Evolutionary conservation across 2,329 filamentous ascomycete species (phyloP), one percentile per base, ranked within the genome.

Genomic region (Pseudovirgaria hyperparasitica): DNA sequence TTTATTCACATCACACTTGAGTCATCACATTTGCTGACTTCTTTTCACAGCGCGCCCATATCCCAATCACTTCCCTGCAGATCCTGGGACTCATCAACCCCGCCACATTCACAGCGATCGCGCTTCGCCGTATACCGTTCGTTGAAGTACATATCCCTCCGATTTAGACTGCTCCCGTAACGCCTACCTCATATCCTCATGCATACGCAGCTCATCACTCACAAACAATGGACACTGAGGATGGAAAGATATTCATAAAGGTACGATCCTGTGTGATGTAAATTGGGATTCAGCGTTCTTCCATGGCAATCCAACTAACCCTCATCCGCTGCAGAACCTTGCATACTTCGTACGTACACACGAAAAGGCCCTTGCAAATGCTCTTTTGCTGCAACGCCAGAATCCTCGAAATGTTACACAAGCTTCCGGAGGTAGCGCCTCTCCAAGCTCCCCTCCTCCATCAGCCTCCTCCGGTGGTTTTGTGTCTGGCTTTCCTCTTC

Each of bases 351-450:
- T 98, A 58, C 84, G 86, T 37, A 93, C 85, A 30, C 85, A 98
- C 63, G 90, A 98, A 60, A 92, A 92, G 61, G 87, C 86, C 19
- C 72, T 98, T 37, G 90, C 90, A 50, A 96, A 96, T 62, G 87
- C 87, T 44, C 65, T 94, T 36, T 87, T 94, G 55, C 68, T 92
- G 43, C 77, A 78, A 53, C 74, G 82, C 43, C 76, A 82, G 45
- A 69, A 72, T 36, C 61, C 66, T 21, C 78, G 76, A 44, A 74
- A 86, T 72, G 46, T 45, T 30, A 75, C 77, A 33, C 42, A 50
- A 28, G 51, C 48, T 33, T 39, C 32, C 11, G 35, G 41, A 19
- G 45, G 50, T 10, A 47, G 51, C 18, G 50, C 58, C 12, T 54
- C 55, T 26, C 64, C 48, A 20, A 39, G 44, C 7, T 38, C 45